phyloP scores from a whole-genome alignment of 768 basidiomycete species.

The Thelephora ganbajun region DNA sequence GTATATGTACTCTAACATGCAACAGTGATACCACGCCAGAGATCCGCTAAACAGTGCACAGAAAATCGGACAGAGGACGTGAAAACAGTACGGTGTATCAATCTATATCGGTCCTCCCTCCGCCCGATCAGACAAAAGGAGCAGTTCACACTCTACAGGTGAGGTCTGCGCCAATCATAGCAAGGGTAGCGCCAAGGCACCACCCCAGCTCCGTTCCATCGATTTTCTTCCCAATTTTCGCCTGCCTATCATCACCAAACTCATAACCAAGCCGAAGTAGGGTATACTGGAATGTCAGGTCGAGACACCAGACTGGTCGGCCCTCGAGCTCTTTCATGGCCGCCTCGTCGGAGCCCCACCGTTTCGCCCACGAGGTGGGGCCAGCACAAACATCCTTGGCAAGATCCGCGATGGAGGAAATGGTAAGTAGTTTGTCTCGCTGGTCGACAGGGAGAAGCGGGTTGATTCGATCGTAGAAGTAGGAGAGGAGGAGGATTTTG shows the following conservation, averaged over 20 bases:
- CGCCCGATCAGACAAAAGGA: background rate
- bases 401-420: conserved; percentile 40
- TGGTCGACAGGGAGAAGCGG: conserved; percentile 44
- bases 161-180: conserved; percentile 50
- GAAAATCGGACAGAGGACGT: background rate
- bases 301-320: conserved; percentile 90
- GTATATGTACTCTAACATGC: background rate
- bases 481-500: conserved; percentile 82
- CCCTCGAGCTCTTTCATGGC: conserved; percentile 60
- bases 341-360: conserved; percentile 29
- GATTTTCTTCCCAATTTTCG: conserved; percentile 78
- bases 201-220: conserved; percentile 87
- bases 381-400: conserved; percentile 69
- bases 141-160: conserved; percentile 31
- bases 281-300: conserved; percentile 90
- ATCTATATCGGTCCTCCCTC: background rate
- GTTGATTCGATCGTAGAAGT: conserved; percentile 90
- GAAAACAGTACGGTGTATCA: background rate
- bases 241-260: conserved; percentile 52
- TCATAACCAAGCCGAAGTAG: conserved; percentile 85
- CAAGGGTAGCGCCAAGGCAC: conserved; percentile 78
- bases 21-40: background rate
- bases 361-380: conserved; percentile 36
- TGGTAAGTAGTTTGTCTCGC: conserved; percentile 12
- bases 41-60: too few species aligned